Conservation (phyloP, 768 basidiomycete species). For the Pleurotus eryngii region DNA sequence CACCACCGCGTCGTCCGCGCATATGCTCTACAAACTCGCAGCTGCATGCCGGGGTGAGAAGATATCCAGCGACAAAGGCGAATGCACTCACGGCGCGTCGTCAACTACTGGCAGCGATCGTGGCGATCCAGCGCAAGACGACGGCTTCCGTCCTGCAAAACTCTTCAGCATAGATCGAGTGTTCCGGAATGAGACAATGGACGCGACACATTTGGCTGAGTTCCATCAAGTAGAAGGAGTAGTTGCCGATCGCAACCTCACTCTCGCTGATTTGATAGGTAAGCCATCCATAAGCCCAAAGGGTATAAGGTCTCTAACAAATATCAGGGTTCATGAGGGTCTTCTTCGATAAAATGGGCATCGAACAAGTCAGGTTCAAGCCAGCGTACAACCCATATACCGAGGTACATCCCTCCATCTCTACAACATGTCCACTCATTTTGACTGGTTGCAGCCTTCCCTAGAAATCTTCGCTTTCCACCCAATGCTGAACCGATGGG, state of each 20-base stretch:
- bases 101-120: constrained; percentile 19
- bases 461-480: constrained; percentile 99
- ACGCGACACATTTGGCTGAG: constrained; percentile 97
- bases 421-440: constrained; percentile 6
- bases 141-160: constrained; percentile 89
- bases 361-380: constrained; percentile 92
- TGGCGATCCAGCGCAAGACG: constrained; percentile 32
- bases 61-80: constrained; percentile 33
- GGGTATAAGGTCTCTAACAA: not conserved
- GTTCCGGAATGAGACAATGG: constrained; percentile 98
- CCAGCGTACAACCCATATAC: constrained; percentile 99
- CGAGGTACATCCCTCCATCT: constrained; percentile 49
- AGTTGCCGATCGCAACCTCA: constrained; percentile 89
- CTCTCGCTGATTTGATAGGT: constrained; percentile 95
- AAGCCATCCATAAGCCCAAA: constrained; percentile 14
- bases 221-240: constrained; percentile 99
- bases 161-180: constrained; percentile 97
- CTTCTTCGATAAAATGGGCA: constrained; percentile 98
- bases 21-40: constrained; percentile 93
- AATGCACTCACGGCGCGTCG: constrained; percentile 36
- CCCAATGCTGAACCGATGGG: constrained; percentile 89
- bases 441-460: constrained; percentile 58
- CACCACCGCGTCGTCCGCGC: constrained; percentile 91
- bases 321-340: constrained; percentile 91
- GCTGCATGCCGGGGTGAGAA: constrained; percentile 71